Percentiles rank a stretch among this genome's conserved stretches.
Conservation (phyloP, 1,284 basidiomycete species). For the Heimioporus retisporus region DNA sequence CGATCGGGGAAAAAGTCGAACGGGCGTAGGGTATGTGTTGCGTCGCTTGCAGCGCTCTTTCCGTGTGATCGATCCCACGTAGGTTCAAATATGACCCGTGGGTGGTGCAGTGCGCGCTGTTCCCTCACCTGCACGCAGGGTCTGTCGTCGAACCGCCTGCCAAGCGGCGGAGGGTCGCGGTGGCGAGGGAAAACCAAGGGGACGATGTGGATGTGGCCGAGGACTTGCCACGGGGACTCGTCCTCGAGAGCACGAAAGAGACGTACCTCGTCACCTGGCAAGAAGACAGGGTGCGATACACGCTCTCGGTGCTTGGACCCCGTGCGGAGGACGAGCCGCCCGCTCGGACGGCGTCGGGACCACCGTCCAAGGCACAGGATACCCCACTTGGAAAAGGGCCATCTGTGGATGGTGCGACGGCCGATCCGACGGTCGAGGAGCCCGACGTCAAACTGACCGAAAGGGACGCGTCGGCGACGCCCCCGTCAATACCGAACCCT, state of each 20-base stretch:
- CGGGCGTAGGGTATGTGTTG: slow-evolving; percentile 55
- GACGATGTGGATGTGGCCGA: slow-evolving; percentile 24
- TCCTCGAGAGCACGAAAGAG: slow-evolving; percentile 35
- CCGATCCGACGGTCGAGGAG: too few species aligned
- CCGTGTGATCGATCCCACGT: not conserved
- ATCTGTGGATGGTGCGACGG: too few species aligned
- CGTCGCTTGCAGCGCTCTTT: too few species aligned
- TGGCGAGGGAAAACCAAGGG: slow-evolving; percentile 15
- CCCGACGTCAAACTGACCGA: not conserved
- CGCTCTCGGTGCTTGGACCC: slow-evolving; percentile 28
- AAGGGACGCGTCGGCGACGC: slow-evolving; percentile 2
- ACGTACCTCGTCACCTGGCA: slow-evolving; percentile 32
- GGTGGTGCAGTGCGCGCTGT: slow-evolving; percentile 57
- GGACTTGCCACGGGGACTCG: slow-evolving; percentile 24
- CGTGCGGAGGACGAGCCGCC: not conserved
- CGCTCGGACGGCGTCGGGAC: slow-evolving; percentile 1
- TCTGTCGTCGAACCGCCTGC: slow-evolving; percentile 23
- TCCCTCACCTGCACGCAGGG: slow-evolving; percentile 43
- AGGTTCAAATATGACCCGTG: slow-evolving; percentile 72
- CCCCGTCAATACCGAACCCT: not conserved
- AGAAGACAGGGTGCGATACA: slow-evolving; percentile 24
- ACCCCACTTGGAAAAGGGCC: not conserved
- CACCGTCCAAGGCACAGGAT: slow-evolving; percentile 12
- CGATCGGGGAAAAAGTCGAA: slow-evolving; percentile 49
- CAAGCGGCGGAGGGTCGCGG: slow-evolving; percentile 37